These are phyloP conservation scores for Pulveroboletus ravenelii DNA, from an alignment of 768 basidiomycete genomes.

Conservation along the genomic window DNA sequence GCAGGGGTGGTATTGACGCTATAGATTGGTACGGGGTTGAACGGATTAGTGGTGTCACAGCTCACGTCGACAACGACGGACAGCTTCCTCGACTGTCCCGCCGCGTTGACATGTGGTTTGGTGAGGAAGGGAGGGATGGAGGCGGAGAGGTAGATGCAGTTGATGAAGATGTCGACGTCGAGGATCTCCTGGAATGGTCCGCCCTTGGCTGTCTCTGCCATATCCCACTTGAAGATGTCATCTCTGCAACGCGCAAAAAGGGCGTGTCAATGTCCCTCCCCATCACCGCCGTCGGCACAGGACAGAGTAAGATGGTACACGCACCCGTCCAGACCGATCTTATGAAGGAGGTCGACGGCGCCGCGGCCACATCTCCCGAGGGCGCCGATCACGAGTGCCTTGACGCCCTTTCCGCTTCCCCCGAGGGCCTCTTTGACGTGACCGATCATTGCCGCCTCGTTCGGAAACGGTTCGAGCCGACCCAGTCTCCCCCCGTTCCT, in stretches of 20 bases:
- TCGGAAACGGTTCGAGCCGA: constrained; percentile 70
- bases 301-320: not conserved
- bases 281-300: too few relatives aligned
- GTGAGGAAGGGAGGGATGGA: constrained; percentile 82
- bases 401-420: constrained; percentile 66
- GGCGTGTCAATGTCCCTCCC: not conserved
- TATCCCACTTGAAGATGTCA: constrained; percentile 96
- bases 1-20: constrained; percentile 89
- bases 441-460: constrained; percentile 80
- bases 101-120: constrained; percentile 60
- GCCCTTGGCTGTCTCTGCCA: constrained; percentile 94
- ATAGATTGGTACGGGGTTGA: constrained; percentile 97
- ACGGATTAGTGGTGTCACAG: constrained; percentile 98
- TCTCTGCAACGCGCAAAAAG: constrained; percentile 45
- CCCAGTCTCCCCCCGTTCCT: constrained; percentile 58
- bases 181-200: constrained; percentile 95
- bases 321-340: constrained; percentile 92
- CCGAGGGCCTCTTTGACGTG: constrained; percentile 64
- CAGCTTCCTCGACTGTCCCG: constrained; percentile 63
- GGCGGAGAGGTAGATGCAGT: constrained; percentile 96
- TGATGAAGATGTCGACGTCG: constrained; percentile 96
- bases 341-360: constrained; percentile 91
- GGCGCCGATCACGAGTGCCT: constrained; percentile 92
- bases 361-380: constrained; percentile 92
- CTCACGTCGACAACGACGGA: constrained; percentile 93